Evolutionary conservation across 345 rosid genomes (phyloP).

Genomic region (Orychophragmus violaceus): DNA sequence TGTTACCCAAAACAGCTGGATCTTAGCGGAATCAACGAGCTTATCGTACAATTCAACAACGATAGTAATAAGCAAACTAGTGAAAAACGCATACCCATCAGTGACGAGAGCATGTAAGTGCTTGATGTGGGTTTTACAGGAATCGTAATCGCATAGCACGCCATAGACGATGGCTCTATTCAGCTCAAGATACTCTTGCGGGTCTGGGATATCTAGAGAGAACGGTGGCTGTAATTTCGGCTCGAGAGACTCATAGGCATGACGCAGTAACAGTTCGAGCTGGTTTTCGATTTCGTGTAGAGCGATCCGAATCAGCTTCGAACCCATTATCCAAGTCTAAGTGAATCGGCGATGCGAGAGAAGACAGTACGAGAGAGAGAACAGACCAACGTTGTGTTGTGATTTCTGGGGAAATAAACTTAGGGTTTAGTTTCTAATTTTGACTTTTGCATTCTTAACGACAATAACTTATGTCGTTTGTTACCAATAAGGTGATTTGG

Average conservation of each 20-base stretch:
- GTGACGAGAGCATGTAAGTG: conserved; percentile 62
- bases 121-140: conserved; percentile 46
- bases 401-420: no score
- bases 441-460: no score
- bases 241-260: conserved; percentile 47
- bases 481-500: no score
- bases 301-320: conserved; percentile 37
- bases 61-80: conserved; percentile 34
- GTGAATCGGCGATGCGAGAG: not conserved
- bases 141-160: conserved; percentile 43
- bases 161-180: conserved; percentile 61
- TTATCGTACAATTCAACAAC: conserved; percentile 51
- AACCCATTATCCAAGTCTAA: not conserved
- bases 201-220: conserved; percentile 43
- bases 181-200: conserved; percentile 47
- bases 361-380: no score
- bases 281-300: conserved; percentile 47
- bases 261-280: conserved; percentile 49
- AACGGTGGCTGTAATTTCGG: conserved; percentile 60
- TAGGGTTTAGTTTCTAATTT: no score
- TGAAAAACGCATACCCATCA: conserved; percentile 66
- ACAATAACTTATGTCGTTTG: no score
- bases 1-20: conserved; percentile 58
- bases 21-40: conserved; percentile 49
- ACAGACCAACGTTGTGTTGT: no score